Base-by-base conservation (phyloP, 2,329 filamentous ascomycete genomes). In the Colletotrichum sp. region DNA sequence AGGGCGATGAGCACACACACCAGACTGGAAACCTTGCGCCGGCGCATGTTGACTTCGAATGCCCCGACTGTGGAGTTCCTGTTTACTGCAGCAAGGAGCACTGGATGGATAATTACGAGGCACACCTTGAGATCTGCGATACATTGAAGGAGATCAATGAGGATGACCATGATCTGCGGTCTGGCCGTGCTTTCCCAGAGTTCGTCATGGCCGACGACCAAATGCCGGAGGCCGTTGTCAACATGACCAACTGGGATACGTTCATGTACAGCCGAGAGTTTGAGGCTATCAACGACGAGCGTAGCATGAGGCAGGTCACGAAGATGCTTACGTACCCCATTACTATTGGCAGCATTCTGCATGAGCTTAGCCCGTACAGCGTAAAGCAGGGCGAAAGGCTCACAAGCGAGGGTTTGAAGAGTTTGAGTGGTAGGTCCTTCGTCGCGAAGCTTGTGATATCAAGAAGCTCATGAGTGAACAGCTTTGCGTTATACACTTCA, bases 201-300 rank as follows among this genome's bases (percentile, higher is more conserved):
- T 99, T 98, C 82, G 93, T 96, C 77, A 98, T 98, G 82, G 96
- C 97, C 0, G 95, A 94, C 16, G 90, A 93, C 71, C 96, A 98
- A 86, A 93, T 98, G 83, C 96, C 98, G 79, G 96, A 98, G 84
- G 95, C 96, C 39, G 90, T 97, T 79, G 92, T 98, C 79, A 99
- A 99, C 86, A 96, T 99, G 94, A 98, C 94, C 59, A 99, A 98
- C 84, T 99, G 97, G 97, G 97, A 99, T 85, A 99, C 97, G 0
- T 95, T 98, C 80, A 88, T 99, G 82, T 99, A 98, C 83, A 98
- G 96, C 5, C 91, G 97, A 81, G 94, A 98, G 81, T 99, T 97
- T 81, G 91, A 94, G 79, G 98, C 98, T 7, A 93, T 99, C 82
- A 96, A 99, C 83, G 93, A 96, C 77, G 96, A 98, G 83, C 92